These are phyloP conservation scores for Sugiyamaella neomexicana DNA, from an alignment of 1,139 yeast species.

Conservation along the genomic window DNA sequence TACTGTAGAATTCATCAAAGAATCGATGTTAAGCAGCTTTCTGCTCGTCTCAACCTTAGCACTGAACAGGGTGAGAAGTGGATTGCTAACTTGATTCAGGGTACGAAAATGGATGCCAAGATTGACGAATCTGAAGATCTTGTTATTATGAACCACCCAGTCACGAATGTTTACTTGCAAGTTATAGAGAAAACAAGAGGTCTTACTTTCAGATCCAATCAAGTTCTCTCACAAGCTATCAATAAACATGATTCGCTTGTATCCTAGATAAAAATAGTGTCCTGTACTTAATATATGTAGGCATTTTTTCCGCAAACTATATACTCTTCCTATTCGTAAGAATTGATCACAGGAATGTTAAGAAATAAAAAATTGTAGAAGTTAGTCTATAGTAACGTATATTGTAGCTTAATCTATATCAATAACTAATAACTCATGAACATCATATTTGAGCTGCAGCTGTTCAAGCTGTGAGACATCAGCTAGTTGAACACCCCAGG, in stretches of 20 bases:
- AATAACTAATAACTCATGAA: constrained; percentile 13
- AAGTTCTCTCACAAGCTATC: constrained; percentile 45
- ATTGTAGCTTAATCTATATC: neutral
- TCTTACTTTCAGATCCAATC: constrained; percentile 56
- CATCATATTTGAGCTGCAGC: neutral
- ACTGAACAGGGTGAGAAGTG: constrained; percentile 52
- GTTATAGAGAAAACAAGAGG: constrained; percentile 63
- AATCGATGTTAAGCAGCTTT: constrained; percentile 47
- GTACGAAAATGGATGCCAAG: constrained; percentile 52
- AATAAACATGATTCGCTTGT: constrained; percentile 33
- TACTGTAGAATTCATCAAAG: constrained; percentile 55
- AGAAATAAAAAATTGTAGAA: neutral
- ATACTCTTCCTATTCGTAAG: too few species aligned
- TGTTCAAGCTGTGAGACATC: neutral
- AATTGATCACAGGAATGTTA: too few species aligned
- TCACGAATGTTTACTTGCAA: constrained; percentile 52
- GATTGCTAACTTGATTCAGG: constrained; percentile 51
- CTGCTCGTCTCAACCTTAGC: constrained; percentile 46
- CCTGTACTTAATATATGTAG: neutral
- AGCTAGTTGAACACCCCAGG: neutral
- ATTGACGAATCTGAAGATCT: constrained; percentile 52
- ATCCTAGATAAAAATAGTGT: constrained; percentile 16
- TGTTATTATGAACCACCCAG: constrained; percentile 50
- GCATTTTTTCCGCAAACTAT: too few species aligned
- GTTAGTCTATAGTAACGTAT: too few species aligned